Base-by-base conservation (phyloP, 2,329 filamentous ascomycete genomes). In the Fusarium succisae region DNA sequence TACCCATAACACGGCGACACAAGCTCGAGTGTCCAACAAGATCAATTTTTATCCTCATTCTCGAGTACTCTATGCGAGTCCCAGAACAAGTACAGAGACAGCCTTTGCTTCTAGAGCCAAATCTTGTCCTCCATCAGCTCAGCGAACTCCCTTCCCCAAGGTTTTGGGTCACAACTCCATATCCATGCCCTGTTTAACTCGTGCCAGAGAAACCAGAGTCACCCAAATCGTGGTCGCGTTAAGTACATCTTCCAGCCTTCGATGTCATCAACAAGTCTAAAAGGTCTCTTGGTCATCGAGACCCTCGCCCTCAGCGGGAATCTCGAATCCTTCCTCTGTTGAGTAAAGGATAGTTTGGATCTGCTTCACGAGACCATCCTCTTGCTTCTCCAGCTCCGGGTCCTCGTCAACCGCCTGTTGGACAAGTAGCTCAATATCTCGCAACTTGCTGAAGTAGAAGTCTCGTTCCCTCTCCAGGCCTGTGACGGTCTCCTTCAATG, bases 391-490 rank as follows among this genome's bases (percentile, higher is more conserved):
- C 58, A 98, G 86, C 84, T 97, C 93, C 1, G 95, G 95, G 76
- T 98, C 94, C 72, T 94, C 93, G 78, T 99, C 96, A 80, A 97
- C 93, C 17, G 95, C 95, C 79, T 94, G 93, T 86, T 99, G 96
- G 63, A 99, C 90, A 79, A 99, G 86, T 75, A 99, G 87, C 85
- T 99, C 96, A 78, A 99, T 99, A 81, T 99, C 96, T 68, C 96
- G 90, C 74, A 99, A 89, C 88, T 99, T 99, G 89, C 94, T 97
- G 85, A 99, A 99, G 88, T 99, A 99, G 83, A 99, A 99, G 83
- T 99, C 96, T 56, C 96, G 90, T 87, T 99, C 96, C 78, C 96
- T 92, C 88, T 99, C 96, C 47, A 99, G 88, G 3, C 96, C 96
- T 18, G 91, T 88, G n/a, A 99, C 96, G 1, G 94, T 98, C 86